Conservation (phyloP, 2,329 filamentous ascomycete species). For the Nemania serpens region DNA sequence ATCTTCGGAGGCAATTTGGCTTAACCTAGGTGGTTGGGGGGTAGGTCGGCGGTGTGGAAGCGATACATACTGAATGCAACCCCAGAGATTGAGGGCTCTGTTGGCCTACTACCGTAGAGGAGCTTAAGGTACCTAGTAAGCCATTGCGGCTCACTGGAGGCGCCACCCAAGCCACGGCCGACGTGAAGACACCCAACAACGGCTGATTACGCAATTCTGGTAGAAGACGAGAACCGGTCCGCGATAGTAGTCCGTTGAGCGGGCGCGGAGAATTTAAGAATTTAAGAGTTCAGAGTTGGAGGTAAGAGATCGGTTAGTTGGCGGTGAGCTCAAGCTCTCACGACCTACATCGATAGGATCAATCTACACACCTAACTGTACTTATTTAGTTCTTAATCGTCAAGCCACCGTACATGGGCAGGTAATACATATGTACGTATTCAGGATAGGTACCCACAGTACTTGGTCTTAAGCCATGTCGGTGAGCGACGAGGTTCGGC, state of each 20-base stretch:
- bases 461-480: background rate
- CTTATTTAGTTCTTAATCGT: background rate
- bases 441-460: background rate
- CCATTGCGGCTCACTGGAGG: background rate
- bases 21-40: background rate
- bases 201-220: background rate
- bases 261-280: background rate
- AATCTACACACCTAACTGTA: too few species aligned
- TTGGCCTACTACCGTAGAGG: too few species aligned
- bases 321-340: slow-evolving; percentile 4
- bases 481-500: slow-evolving; percentile 6
- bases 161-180: background rate
- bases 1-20: background rate
- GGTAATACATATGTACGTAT: too few species aligned
- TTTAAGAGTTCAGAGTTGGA: background rate
- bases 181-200: background rate
- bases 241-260: slow-evolving; percentile 2
- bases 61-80: background rate
- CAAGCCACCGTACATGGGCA: background rate
- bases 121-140: too few species aligned
- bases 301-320: background rate
- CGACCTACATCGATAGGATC: background rate
- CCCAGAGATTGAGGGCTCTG: too few species aligned
- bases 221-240: slow-evolving; percentile 3
- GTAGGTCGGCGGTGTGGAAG: background rate